Evolutionary conservation across 257 asterid genomes (phyloP).

Genomic region (Verbena officinalis): DNA sequence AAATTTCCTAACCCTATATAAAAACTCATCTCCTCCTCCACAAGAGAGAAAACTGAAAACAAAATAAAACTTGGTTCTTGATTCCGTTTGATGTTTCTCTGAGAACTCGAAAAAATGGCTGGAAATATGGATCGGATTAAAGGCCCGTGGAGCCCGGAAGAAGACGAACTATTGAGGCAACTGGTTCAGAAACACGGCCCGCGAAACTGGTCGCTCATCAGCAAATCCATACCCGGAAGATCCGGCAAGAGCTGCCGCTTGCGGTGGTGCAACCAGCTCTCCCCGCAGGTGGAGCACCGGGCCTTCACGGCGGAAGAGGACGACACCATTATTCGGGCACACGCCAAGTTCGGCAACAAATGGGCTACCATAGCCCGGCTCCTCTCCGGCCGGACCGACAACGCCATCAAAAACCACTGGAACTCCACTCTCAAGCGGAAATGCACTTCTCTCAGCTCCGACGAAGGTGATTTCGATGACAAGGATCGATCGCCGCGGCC

Average conservation of each 20-base stretch:
- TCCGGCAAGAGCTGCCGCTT: conserved; percentile 55
- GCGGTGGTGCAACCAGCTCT: conserved; percentile 59
- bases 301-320: conserved; percentile 47
- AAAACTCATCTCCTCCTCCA: conserved; percentile 16
- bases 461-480: conserved; percentile 21
- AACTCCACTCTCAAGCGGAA: conserved; percentile 69
- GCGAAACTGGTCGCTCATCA: conserved; percentile 47
- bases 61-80: background rate
- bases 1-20: background rate
- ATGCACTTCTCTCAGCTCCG: conserved; percentile 44
- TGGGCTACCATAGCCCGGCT: conserved; percentile 59
- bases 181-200: conserved; percentile 45
- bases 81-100: conserved; percentile 1
- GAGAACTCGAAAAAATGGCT: conserved; percentile 9
- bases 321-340: conserved; percentile 46
- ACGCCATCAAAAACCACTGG: conserved; percentile 63
- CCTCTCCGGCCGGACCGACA: conserved; percentile 54
- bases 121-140: conserved; percentile 37
- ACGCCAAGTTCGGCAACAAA: conserved; percentile 46
- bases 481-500: conserved; percentile 44
- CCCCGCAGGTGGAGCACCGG: conserved; percentile 51
- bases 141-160: conserved; percentile 61
- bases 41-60: background rate
- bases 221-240: conserved; percentile 44
- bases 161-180: conserved; percentile 38